Evolutionary conservation across 2,329 filamentous ascomycete genomes (phyloP), one percentile per base, ranked within the genome.

Genomic region (Neoascochyta sp.): DNA sequence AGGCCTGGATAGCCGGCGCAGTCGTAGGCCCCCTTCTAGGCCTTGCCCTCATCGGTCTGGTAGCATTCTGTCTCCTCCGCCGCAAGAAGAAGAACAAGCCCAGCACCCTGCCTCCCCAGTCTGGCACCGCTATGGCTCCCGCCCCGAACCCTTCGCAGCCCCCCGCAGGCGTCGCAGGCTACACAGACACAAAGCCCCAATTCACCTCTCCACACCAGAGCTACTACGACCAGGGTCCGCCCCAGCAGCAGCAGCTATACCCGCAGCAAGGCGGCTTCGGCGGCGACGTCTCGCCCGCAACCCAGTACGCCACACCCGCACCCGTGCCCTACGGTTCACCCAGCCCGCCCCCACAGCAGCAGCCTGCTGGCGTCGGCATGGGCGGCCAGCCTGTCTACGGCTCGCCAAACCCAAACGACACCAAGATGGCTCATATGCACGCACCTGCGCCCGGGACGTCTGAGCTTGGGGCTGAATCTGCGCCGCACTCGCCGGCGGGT

Each of bases 1-100:
- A 57, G 32, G 47, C 45, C 7, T 57, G 52, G 54, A 57, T 58
- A 16, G 52, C 50, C 18, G 54, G 54, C 11, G 52, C 41, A 6
- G 50, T 57, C 5, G 37, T 47, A 5, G 53, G 54, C 7, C 47
- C 50, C 7, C 16, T 57, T 12, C 15, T 50, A 20, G 53, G 50
- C 16, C 38, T 58, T 12, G 45, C 52, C 4, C 39, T 58, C 7
- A 36, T 53, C 22, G 54, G 39, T 5, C 25, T 24, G 19, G 32
- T 41, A 11, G 22, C 47, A n/a, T 53, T 52, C 36, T 46, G 52
- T 25, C 41, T 52, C 29, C 33, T 52, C 10, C 50, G 50, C 32
- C 49, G 50, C 23, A 49, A 34, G 25, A 52, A 44, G 34, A 55
- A 47, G 39, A 45, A 37, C 33, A 43, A 39, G 16, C 26, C 27